Evolutionary conservation across 2,329 filamentous ascomycete genomes (phyloP), one percentile per base, ranked within the genome.

Genomic region (Beauveria sp.): DNA sequence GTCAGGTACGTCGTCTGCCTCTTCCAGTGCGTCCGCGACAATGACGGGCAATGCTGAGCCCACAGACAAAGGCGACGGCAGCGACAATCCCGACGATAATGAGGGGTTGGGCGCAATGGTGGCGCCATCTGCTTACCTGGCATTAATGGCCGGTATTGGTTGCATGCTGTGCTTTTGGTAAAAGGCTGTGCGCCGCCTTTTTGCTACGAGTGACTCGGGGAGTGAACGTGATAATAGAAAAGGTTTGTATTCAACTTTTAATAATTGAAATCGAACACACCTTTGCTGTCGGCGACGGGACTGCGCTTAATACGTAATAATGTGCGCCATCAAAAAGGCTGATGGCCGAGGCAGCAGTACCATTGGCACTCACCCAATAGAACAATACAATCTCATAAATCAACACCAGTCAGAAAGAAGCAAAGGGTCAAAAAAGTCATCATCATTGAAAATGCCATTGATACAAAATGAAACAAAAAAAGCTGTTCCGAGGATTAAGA

Each of bases 1-100:
- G 40, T 46, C 50, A 61, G 58, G 58, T 61, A 55, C 41, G 58
- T 61, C 55, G 41, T 18, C 28, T 46, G 12, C 54, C 5, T 46
- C 47, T n/a, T 41, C 57, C 30, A n/a, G 50, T 8, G 18, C 51
- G 5, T 61, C 58, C 10, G n/a, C 51, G 2, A 61, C 60, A 1
- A 26, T 40, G 28, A 41, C 47, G 53, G 47, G 20, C 51, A 28
- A 34, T 57, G 37, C 53, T 57, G 60, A 58, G 60, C 46, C 53
- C 9, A 58, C 60, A 28, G 54, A 48, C 26, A 24, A 46, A 20
- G 60, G 30, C 40, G 51, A 40, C 43, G 37, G 26, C 26, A 50
- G 37, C 12, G 40, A 52, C 12, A 40, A 18, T 5, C 20, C 22
- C 16, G 48, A 59, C 6, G 40, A 47, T 9, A 37, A 55, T 8